Base-by-base conservation (phyloP, 2,329 filamentous ascomycete species). In the Malbranchea cinnamomea region DNA sequence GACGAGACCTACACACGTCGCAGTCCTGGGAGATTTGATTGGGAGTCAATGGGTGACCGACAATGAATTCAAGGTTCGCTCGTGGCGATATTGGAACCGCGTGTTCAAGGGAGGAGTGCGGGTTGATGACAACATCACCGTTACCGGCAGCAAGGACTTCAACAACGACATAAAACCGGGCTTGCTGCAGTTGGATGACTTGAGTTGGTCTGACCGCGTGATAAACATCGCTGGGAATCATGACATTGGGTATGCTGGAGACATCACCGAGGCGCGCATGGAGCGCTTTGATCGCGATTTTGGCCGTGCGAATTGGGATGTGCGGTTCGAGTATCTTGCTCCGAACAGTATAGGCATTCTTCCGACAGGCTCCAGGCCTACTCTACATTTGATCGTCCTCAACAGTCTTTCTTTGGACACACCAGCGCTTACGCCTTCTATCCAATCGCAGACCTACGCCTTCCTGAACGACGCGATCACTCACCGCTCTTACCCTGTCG, bases 211-310 rank as follows among this genome's bases (percentile, higher is more conserved):
- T n/a, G 67, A 62, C 23, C 70, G 78, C 32, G 65, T 94, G 39
- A 83, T 98, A 50, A 91, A 93, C 42, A 72, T 95, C 15, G 84
- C 75, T 0, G 89, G 89, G 1, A 98, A 98, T 48, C 89, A 98
- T 50, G 89, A 98, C 52, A 76, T 98, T 46, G 89, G 89, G 19
- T 98, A 98, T 50, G 83, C 85, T 0, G 89, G 89, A 3, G 89
- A 98, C 52, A 67, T 95, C 37, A 83, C 78, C 23, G 58, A 66
- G n/a, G 65, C 72, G 37, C 72, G 84, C 3, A 63, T 94, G 32
- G 62, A 71, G 16, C 71, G 89, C 1, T 98, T 95, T 49, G 84
- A 93, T 56, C 65, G 67, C 13, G 68, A 70, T 2, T 98, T 92
- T 58, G 89, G 89, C 33, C 80, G 74, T 40, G 73, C 80, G 11